These are phyloP conservation scores for Ascodesmis nigricans DNA, from an alignment of 495 filamentous ascomycete species.

Conservation along the genomic window DNA sequence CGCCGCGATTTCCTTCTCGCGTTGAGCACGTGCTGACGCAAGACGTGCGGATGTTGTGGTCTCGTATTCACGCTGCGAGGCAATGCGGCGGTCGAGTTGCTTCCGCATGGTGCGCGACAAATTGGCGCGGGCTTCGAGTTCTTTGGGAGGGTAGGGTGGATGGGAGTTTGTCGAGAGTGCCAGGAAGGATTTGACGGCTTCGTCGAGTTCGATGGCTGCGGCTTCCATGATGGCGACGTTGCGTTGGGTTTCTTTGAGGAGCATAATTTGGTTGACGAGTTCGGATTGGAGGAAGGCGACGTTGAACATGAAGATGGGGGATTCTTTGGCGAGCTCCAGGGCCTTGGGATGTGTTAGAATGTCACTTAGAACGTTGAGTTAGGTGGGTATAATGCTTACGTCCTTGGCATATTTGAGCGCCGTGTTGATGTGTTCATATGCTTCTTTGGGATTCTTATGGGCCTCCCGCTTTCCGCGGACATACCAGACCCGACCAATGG, in stretches of 20 bases:
- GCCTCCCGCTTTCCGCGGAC: constrained; percentile 46
- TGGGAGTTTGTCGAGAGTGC: constrained; percentile 61
- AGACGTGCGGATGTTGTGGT: constrained; percentile 75
- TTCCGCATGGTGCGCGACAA: constrained; percentile 87
- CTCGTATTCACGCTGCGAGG: constrained; percentile 76
- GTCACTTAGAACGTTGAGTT: no score
- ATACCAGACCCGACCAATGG: constrained; percentile 85
- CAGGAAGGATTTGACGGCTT: constrained; percentile 54
- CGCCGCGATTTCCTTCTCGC: constrained; percentile 44
- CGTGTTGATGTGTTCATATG: constrained; percentile 55
- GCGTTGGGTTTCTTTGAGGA: constrained; percentile 48
- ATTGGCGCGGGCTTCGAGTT: constrained; percentile 83
- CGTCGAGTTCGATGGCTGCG: constrained; percentile 65
- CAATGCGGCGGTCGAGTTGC: constrained; percentile 65
- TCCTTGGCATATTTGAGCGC: constrained; percentile 70
- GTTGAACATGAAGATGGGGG: constrained; percentile 86
- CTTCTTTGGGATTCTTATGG: constrained; percentile 34
- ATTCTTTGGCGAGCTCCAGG: constrained; percentile 52
- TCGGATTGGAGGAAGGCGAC: constrained; percentile 94
- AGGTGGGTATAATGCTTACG: constrained; percentile 25
- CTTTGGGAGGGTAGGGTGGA: constrained; percentile 71
- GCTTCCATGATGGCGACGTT: constrained; percentile 55
- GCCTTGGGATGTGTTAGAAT: no score
- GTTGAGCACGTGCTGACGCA: constrained; percentile 45
- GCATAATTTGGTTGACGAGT: constrained; percentile 59